phyloP scores from a whole-genome alignment of 345 rosid genomes.

The Syzygium oleosum region DNA sequence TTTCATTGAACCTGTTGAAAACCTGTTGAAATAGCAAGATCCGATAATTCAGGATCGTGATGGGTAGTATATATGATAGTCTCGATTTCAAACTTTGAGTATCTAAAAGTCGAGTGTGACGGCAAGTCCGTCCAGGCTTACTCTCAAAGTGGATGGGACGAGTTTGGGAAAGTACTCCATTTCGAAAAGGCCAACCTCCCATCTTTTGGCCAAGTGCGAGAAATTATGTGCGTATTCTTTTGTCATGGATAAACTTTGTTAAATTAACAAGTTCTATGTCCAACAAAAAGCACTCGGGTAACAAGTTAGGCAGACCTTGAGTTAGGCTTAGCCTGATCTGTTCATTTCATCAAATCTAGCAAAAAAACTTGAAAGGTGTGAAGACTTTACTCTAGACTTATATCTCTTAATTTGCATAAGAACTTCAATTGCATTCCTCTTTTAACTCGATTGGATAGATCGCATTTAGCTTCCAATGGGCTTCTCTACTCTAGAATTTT shows the following conservation, averaged over 20 bases:
- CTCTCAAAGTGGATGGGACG: neutral
- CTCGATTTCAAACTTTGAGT: neutral
- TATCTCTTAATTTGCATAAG: neutral
- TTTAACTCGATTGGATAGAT: neutral
- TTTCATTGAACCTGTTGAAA: neutral
- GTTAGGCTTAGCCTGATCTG: neutral
- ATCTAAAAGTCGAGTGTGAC: neutral
- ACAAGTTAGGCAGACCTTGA: neutral
- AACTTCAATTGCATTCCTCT: neutral
- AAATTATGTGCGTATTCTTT: neutral
- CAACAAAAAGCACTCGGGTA: neutral
- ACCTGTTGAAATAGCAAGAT: neutral
- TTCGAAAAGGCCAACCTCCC: neutral
- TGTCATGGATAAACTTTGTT: neutral
- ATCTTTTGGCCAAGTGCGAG: neutral
- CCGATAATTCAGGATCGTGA: neutral
- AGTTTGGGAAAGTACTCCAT: neutral
- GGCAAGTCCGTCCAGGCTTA: neutral
- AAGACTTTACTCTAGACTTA: neutral
- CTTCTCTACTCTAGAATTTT: neutral
- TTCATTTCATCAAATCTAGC: neutral
- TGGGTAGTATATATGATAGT: neutral
- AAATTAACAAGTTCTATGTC: neutral
- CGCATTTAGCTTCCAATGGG: neutral
- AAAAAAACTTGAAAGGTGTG: neutral